Conservation (phyloP, 139 green algal species). For the Ulvella scutata region DNA sequence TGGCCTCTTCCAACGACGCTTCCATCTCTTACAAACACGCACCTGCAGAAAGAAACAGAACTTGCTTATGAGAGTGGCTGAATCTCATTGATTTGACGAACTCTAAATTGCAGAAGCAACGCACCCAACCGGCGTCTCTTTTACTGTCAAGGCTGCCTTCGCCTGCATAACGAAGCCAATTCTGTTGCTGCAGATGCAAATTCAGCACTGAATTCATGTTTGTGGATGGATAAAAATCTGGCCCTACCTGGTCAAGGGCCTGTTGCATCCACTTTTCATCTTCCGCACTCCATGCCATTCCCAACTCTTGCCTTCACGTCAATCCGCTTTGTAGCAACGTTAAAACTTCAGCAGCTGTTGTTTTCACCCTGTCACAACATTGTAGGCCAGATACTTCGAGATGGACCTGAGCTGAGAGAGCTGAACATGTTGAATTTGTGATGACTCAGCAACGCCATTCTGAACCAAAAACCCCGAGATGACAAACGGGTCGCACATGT, state of each 20-base stretch:
- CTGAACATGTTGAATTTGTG: no score
- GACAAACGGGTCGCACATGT: no score
- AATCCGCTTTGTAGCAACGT: no score
- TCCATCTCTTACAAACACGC: slow-evolving; percentile 51
- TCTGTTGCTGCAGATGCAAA: no score
- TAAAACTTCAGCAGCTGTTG: no score
- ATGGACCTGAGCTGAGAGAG: no score
- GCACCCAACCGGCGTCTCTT: slow-evolving; percentile 64
- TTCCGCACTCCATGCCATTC: slow-evolving; percentile 15
- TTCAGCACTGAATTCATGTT: background rate
- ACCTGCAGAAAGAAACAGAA: slow-evolving; percentile 26
- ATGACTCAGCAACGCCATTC: no score
- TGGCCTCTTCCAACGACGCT: slow-evolving; percentile 41
- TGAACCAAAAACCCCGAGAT: no score
- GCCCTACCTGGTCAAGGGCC: slow-evolving; percentile 21
- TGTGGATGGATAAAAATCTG: background rate
- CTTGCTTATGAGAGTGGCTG: background rate
- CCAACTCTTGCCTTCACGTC: no score
- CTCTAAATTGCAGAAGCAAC: background rate
- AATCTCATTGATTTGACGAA: background rate
- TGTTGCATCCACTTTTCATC: slow-evolving; percentile 23
- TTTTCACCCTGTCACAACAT: no score
- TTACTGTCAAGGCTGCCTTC: slow-evolving; percentile 18
- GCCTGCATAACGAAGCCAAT: slow-evolving; percentile 46
- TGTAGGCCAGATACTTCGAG: no score